Percentiles rank a stretch among this genome's conserved stretches.
Conservation (phyloP, 495 filamentous ascomycete species). For the Daldinia grandis region DNA sequence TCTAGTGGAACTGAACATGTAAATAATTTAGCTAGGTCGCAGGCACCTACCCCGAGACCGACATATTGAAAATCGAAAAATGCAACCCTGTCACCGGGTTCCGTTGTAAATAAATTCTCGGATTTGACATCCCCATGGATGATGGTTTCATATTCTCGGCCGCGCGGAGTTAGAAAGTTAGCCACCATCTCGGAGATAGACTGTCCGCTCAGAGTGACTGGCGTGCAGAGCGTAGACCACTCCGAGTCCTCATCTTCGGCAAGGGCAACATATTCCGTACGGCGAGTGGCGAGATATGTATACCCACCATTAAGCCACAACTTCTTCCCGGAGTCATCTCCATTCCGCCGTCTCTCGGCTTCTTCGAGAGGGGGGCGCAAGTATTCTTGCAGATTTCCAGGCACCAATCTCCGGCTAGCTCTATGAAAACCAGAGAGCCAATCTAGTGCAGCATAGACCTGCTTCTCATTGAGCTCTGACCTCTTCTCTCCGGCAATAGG, state of each 20-base stretch:
- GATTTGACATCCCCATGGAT: conserved; percentile 60
- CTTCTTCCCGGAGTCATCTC: conserved; percentile 23
- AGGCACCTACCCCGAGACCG: conserved; percentile 54
- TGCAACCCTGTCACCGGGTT: conserved; percentile 46
- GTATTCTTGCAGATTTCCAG: conserved; percentile 22
- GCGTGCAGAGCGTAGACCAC: conserved; percentile 47
- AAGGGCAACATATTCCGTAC: conserved; percentile 48
- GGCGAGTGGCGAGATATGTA: conserved; percentile 57
- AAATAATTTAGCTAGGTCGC: conserved; percentile 58
- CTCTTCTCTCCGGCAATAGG: neutral
- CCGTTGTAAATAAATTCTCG: conserved; percentile 51
- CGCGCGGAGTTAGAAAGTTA: conserved; percentile 42
- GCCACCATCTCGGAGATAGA: conserved; percentile 46
- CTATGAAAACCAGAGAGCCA: conserved; percentile 57
- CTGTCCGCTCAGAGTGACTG: conserved; percentile 11
- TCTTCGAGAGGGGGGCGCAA: conserved; percentile 51
- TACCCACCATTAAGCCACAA: conserved; percentile 58
- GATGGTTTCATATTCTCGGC: conserved; percentile 47
- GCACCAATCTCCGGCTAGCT: conserved; percentile 39
- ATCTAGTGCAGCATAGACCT: conserved; percentile 46
- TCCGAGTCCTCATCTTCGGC: conserved; percentile 38
- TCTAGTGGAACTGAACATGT: conserved; percentile 49
- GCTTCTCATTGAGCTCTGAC: conserved; percentile 31
- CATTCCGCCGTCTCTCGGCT: conserved; percentile 20
- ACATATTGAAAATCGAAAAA: conserved; percentile 61